Percentiles rank a stretch among this genome's conserved stretches.
Evolutionary conservation across 139 green algal species (phyloP).

Genomic region (Limnomonas spitsbergensis): DNA sequence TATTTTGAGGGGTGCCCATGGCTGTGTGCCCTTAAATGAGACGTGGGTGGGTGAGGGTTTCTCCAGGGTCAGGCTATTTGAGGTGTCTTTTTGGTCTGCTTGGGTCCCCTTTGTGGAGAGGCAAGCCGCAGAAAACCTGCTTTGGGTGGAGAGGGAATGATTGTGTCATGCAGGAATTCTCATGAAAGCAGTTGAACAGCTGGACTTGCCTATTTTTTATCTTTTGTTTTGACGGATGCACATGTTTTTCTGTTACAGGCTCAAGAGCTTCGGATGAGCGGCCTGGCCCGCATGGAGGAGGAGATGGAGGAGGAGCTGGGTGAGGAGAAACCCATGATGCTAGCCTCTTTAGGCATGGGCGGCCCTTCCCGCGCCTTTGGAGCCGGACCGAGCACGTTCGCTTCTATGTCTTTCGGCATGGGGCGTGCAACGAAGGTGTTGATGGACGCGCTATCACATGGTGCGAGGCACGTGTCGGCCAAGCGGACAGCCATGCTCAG

Average conservation of each 20-base stretch:
- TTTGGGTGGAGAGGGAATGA: too few species aligned
- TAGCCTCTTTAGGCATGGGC: neutral
- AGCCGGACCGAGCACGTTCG: neutral
- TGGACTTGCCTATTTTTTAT: too few species aligned
- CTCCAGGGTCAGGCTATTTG: too few species aligned
- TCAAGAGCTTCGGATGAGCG: conserved; percentile 48
- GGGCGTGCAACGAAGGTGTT: conserved; percentile 16
- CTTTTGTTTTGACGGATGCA: too few species aligned
- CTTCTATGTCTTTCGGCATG: conserved; percentile 28
- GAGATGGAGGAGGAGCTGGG: conserved; percentile 24
- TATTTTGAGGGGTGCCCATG: neutral
- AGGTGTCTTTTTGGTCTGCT: neutral
- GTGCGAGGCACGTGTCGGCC: neutral
- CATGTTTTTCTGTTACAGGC: conserved; percentile 39
- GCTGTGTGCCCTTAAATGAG: neutral
- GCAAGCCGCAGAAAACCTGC: too few species aligned
- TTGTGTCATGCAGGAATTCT: too few species aligned
- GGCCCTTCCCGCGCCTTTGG: neutral
- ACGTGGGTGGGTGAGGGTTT: neutral
- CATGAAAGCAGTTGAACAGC: too few species aligned
- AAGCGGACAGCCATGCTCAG: neutral
- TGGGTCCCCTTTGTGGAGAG: too few species aligned
- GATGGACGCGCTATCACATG: conserved; percentile 15
- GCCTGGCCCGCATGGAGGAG: conserved; percentile 45
- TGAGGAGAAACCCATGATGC: neutral